Evolutionary conservation across 805 yeast species (phyloP).

Genomic region (Metschnikowia similis): DNA sequence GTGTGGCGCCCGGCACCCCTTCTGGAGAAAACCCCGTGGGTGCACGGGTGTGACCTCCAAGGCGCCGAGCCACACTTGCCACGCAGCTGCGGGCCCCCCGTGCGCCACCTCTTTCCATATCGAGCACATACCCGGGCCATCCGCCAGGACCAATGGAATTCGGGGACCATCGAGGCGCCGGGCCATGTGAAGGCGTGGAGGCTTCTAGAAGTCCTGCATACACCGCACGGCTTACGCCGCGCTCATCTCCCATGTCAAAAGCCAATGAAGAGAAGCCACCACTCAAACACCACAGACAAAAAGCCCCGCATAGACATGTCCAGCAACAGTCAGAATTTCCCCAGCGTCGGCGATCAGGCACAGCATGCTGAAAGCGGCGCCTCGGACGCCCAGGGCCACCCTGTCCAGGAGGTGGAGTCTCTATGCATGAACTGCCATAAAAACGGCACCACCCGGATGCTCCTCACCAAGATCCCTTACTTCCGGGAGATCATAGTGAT

Average conservation of each 20-base stretch:
- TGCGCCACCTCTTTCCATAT: no score
- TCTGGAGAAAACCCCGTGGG: no score
- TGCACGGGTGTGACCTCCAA: not conserved
- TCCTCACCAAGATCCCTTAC: slow-evolving; percentile 85
- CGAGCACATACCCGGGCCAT: no score
- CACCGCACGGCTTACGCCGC: not conserved
- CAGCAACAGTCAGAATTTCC: slow-evolving; percentile 12
- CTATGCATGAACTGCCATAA: slow-evolving; percentile 94
- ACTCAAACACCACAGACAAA: slow-evolving; percentile 8
- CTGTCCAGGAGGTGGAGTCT: slow-evolving; percentile 93
- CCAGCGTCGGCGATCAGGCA: slow-evolving; percentile 29
- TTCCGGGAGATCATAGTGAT: slow-evolving; percentile 87
- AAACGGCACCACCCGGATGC: slow-evolving; percentile 75
- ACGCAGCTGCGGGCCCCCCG: no score
- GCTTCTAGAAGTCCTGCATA: not conserved
- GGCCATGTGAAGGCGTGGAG: not conserved
- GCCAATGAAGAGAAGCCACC: slow-evolving; percentile 14
- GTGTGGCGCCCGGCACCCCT: no score
- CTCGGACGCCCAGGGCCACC: slow-evolving; percentile 86
- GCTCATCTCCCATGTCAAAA: not conserved
- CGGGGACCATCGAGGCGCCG: not conserved
- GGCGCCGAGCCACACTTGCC: no score
- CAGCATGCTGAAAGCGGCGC: slow-evolving; percentile 50
- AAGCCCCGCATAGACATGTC: slow-evolving; percentile 14
- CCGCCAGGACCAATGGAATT: no score